A percentile compares a stretch with the other conserved stretches of the same genome.
Evolutionary conservation across 495 filamentous ascomycete genomes (phyloP).

Genomic region (Tuber borchii): DNA sequence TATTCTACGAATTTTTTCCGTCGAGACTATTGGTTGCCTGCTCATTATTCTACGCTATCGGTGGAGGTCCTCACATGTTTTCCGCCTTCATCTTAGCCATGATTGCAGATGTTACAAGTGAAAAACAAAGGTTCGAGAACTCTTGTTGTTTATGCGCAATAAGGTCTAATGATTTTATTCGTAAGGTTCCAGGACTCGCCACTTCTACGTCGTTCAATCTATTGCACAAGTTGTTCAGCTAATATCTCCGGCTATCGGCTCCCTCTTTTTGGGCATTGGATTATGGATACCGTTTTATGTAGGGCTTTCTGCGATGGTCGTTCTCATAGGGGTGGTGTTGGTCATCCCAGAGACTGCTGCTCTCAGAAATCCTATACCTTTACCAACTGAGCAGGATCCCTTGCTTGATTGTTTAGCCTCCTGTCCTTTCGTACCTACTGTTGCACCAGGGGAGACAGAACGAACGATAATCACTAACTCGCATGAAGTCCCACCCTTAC

Average conservation of each 20-base stretch:
- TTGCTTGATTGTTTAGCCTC: conserved; percentile 1
- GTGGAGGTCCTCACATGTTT: conserved; percentile 10
- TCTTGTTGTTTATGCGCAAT: not conserved
- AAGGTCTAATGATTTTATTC: not conserved
- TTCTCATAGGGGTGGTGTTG: not conserved
- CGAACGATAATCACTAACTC: not conserved
- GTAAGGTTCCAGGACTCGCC: not conserved
- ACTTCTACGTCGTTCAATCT: not conserved
- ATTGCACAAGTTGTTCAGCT: not conserved
- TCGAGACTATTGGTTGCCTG: conserved; percentile 4
- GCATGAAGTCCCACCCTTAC: not conserved
- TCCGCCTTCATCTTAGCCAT: conserved; percentile 2
- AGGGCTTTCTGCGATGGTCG: conserved; percentile 8
- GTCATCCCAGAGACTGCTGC: not conserved
- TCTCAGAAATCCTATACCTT: not conserved
- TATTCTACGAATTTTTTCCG: not conserved
- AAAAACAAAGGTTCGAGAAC: not conserved
- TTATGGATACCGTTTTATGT: conserved; percentile 9
- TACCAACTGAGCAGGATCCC: not conserved
- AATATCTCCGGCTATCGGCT: not conserved
- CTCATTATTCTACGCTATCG: conserved; percentile 7
- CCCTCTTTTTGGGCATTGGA: not conserved
- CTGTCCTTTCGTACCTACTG: not conserved
- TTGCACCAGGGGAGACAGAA: not conserved
- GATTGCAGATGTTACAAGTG: not conserved